These are phyloP conservation scores for Remersonia thermophila DNA, from an alignment of 2,329 filamentous ascomycete genomes.

Conservation along the genomic window DNA sequence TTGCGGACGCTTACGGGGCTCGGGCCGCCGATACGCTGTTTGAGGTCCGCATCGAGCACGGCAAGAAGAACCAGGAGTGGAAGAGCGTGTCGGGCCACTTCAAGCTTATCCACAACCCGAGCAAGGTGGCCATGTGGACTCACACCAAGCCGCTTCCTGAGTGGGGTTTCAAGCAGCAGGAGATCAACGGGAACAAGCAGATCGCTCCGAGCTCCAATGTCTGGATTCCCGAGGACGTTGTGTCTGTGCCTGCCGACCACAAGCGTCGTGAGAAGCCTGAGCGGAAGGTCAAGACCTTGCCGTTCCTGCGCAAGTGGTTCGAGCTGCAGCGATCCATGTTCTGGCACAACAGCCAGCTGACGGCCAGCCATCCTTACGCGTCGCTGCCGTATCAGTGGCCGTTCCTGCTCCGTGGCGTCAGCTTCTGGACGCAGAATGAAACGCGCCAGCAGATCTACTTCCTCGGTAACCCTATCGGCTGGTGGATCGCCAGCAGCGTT, in stretches of 20 bases:
- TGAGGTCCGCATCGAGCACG: constrained; percentile 79
- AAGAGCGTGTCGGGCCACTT: constrained; percentile 86
- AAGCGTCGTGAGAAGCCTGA: constrained; percentile 63
- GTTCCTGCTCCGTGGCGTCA: constrained; percentile 90
- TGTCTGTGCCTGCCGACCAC: constrained; percentile 61
- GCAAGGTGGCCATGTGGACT: constrained; percentile 98
- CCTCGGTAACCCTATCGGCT: constrained; percentile 88
- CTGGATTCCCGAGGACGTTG: constrained; percentile 86
- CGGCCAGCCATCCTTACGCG: constrained; percentile 90
- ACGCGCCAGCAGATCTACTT: constrained; percentile 98
- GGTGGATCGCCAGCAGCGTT: constrained; percentile 91
- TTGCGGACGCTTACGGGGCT: constrained; percentile 58
- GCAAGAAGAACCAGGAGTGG: constrained; percentile 71
- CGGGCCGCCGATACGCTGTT: constrained; percentile 86
- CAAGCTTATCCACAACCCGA: constrained; percentile 88
- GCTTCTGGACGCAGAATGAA: constrained; percentile 97
- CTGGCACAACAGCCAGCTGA: constrained; percentile 97
- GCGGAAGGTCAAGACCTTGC: constrained; percentile 67
- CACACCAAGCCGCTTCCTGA: constrained; percentile 91
- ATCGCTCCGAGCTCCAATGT: constrained; percentile 78
- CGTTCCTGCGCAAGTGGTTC: constrained; percentile 89
- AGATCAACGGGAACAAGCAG: constrained; percentile 99
- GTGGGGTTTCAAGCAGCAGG: constrained; percentile 93
- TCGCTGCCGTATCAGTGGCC: constrained; percentile 96
- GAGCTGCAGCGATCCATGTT: constrained; percentile 98